phyloP scores from a whole-genome alignment of 208 protist genomes.

The Wallacemonas rigidus region DNA sequence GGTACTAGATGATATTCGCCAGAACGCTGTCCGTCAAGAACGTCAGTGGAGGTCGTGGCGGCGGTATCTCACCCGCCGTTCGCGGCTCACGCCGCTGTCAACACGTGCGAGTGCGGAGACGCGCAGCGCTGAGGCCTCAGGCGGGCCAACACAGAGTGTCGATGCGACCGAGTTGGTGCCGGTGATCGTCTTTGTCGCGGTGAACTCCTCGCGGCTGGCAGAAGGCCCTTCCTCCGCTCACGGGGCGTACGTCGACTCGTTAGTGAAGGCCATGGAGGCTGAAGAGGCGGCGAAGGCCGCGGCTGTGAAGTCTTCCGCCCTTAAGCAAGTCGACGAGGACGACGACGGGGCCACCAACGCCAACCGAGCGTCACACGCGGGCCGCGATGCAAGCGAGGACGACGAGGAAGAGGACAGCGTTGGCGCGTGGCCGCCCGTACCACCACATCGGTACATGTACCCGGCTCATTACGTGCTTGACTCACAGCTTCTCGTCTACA shows the following conservation, averaged over 20 bases:
- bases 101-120: too few species aligned
- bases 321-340: too few species aligned
- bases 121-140: too few species aligned
- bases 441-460: slow-evolving; percentile 42
- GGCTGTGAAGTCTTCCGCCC: too few species aligned
- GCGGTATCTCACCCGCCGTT: not conserved
- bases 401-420: not conserved
- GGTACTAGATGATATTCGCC: slow-evolving; percentile 30
- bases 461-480: slow-evolving; percentile 42
- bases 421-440: not conserved
- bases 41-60: slow-evolving; percentile 15
- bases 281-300: slow-evolving; percentile 16
- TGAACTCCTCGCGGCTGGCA: slow-evolving; percentile 32
- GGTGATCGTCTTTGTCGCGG: slow-evolving; percentile 30
- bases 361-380: not conserved
- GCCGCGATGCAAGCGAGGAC: slow-evolving; percentile 5
- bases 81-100: too few species aligned
- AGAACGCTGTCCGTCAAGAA: slow-evolving; percentile 21
- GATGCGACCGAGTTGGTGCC: not conserved
- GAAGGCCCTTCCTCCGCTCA: slow-evolving; percentile 22
- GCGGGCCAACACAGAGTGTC: too few species aligned
- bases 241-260: slow-evolving; percentile 3
- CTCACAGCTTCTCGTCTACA: slow-evolving; percentile 58
- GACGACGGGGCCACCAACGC: too few species aligned
- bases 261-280: slow-evolving; percentile 21